Conservation (phyloP, 495 filamentous ascomycete genomes). For the Neurospora cerealis region DNA sequence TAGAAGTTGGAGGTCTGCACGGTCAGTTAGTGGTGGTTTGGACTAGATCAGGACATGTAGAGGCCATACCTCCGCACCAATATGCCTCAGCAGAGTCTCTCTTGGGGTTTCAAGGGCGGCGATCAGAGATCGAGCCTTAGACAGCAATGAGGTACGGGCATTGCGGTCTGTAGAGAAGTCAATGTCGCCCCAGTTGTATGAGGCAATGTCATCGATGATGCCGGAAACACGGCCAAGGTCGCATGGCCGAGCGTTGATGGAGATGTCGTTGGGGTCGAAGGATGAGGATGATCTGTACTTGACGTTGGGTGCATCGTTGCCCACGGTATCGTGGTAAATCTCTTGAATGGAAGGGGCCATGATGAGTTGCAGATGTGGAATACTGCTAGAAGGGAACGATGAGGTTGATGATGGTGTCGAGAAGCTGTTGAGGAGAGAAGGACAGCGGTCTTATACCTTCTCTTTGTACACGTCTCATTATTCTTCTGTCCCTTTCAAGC, state of each 20-base stretch:
- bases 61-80: conserved; percentile 19
- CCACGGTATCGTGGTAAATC: not conserved
- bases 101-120: conserved; percentile 24
- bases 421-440: not conserved
- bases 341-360: not conserved
- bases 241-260: conserved; percentile 6
- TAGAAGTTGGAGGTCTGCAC: conserved; percentile 7
- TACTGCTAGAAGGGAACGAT: not conserved
- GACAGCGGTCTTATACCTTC: not conserved
- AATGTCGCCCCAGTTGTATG: not conserved
- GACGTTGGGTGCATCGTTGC: not conserved
- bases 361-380: not conserved
- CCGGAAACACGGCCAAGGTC: conserved; percentile 7
- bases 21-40: not conserved
- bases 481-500: not conserved
- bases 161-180: conserved; percentile 4
- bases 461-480: not conserved
- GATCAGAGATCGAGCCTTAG: conserved; percentile 16
- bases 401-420: not conserved
- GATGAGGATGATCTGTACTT: not conserved
- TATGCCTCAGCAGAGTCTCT: conserved; percentile 26
- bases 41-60: not conserved
- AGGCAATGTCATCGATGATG: conserved; percentile 11
- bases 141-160: conserved; percentile 12
- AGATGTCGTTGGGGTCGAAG: conserved; percentile 4